phyloP scores from a whole-genome alignment of 106 monocot genomes.

The Dendrobium catenatum region DNA sequence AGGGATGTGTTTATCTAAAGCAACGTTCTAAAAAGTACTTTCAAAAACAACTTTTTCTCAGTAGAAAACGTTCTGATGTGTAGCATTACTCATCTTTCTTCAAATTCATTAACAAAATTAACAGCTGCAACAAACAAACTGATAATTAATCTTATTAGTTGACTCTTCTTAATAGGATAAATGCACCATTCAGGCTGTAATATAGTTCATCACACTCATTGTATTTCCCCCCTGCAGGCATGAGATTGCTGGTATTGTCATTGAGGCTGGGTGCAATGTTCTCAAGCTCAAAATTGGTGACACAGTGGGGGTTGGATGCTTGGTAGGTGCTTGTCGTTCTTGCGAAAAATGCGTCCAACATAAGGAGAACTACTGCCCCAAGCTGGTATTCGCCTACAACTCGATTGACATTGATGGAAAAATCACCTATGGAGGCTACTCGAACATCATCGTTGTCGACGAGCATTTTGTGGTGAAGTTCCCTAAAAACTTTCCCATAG shows the following conservation, averaged over 20 bases:
- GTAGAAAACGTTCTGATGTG: no score
- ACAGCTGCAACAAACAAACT: no score
- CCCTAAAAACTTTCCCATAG: slow-evolving; percentile 4
- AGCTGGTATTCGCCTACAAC: slow-evolving; percentile 35
- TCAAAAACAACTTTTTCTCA: no score
- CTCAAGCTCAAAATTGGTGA: slow-evolving; percentile 53
- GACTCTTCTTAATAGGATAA: neutral
- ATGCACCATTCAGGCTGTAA: neutral
- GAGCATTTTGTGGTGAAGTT: slow-evolving; percentile 35
- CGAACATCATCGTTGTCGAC: slow-evolving; percentile 42
- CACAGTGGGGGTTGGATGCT: slow-evolving; percentile 61
- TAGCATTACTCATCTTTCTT: no score
- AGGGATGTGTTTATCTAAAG: no score
- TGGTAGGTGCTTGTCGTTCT: slow-evolving; percentile 46
- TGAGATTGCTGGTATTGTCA: slow-evolving; percentile 59
- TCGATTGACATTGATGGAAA: slow-evolving; percentile 28
- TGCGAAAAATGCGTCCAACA: slow-evolving; percentile 40
- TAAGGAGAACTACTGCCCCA: slow-evolving; percentile 62
- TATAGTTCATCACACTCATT: neutral
- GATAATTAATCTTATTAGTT: no score
- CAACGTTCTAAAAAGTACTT: no score
- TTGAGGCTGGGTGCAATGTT: slow-evolving; percentile 45
- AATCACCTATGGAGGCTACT: slow-evolving; percentile 55
- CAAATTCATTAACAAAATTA: no score
- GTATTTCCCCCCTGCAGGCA: slow-evolving; percentile 35